Percentiles rank a stretch among this genome's conserved stretches.
Evolutionary conservation across 768 basidiomycete genomes (phyloP).

Genomic region (Filobasidium floriforme): DNA sequence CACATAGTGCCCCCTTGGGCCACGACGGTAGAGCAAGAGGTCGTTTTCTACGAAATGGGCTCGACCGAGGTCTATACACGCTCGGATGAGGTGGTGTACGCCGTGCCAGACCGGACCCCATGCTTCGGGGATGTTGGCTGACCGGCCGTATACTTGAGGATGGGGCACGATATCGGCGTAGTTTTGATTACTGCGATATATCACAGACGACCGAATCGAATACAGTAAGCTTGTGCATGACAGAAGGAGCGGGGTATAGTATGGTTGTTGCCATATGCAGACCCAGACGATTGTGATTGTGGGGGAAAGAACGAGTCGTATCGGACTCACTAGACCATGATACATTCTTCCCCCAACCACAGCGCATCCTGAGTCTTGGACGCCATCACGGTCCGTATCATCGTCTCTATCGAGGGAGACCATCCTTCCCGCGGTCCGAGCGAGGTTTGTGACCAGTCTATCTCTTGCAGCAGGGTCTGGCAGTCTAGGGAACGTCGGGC

Average conservation of each 20-base stretch:
- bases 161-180: not conserved
- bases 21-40: constrained; percentile 25
- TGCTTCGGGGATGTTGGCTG: constrained; percentile 15
- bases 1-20: not conserved
- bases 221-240: constrained; percentile 26
- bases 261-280: too few species aligned
- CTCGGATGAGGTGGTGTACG: constrained; percentile 20
- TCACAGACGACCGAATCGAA: constrained; percentile 31
- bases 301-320: too few species aligned
- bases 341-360: not conserved
- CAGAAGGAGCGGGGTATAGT: not conserved
- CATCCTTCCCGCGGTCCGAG: not conserved
- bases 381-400: constrained; percentile 1
- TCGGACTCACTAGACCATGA: constrained; percentile 5
- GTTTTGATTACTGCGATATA: constrained; percentile 12
- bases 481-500: too few species aligned
- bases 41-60: not conserved
- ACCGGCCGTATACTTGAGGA: not conserved
- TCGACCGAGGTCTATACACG: constrained; percentile 5
- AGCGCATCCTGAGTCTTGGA: not conserved
- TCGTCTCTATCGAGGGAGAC: not conserved
- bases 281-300: too few species aligned
- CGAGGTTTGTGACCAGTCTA: not conserved
- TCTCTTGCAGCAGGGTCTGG: not conserved
- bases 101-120: constrained; percentile 31